A percentile compares a stretch with the other conserved stretches of the same genome.
These are phyloP conservation scores for Citrus glauca DNA, from an alignment of 345 rosid species.

Conservation along the genomic window DNA sequence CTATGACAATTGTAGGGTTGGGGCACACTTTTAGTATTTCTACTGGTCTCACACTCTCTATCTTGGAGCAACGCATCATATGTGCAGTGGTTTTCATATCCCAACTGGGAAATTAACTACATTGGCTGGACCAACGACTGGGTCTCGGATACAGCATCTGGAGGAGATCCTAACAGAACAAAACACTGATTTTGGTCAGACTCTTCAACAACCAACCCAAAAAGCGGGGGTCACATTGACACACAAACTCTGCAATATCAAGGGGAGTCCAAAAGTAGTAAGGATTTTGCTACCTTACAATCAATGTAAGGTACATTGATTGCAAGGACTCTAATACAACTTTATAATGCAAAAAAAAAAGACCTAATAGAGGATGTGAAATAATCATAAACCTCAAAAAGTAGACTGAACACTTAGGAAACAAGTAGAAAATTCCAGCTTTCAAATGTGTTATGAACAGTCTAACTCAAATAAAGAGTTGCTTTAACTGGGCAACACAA, in stretches of 20 bases:
- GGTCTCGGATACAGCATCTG: too few species aligned
- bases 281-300: neutral
- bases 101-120: too few species aligned
- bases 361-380: neutral
- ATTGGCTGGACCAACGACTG: too few species aligned
- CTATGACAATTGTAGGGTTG: neutral
- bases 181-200: too few species aligned
- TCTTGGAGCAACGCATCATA: too few species aligned
- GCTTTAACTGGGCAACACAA: neutral
- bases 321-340: neutral
- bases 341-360: neutral
- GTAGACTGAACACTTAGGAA: neutral
- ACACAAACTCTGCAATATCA: neutral
- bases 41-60: too few species aligned
- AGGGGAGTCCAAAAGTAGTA: neutral
- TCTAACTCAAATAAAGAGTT: neutral
- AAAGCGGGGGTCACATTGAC: neutral
- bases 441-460: neutral
- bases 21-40: too few species aligned
- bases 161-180: too few species aligned
- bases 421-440: constrained; percentile 1
- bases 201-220: too few species aligned
- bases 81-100: too few species aligned
- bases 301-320: too few species aligned
- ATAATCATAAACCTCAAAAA: neutral